phyloP scores from a whole-genome alignment of 176 grass and related monocot genomes.

The Carex parvula region DNA sequence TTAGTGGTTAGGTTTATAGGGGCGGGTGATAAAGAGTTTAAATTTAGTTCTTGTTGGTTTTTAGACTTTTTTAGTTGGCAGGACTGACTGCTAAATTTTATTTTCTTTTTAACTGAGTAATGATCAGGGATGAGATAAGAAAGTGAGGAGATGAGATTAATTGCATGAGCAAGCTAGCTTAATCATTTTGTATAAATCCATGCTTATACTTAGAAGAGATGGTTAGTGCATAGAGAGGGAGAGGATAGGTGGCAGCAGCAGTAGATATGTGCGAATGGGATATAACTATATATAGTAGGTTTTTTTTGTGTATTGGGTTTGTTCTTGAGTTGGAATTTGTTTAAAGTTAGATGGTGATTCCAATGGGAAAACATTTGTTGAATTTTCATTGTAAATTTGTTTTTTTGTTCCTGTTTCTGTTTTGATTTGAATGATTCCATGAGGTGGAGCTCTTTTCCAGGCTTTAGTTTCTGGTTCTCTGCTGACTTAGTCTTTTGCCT shows the following conservation, averaged over 20 bases:
- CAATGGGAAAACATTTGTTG: slow-evolving; percentile 26
- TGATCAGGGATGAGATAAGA: slow-evolving; percentile 19
- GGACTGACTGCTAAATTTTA: slow-evolving; percentile 30
- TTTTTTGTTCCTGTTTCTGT: neutral
- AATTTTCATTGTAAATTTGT: slow-evolving; percentile 23
- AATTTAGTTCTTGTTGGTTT: slow-evolving; percentile 19
- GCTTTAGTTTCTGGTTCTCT: slow-evolving; percentile 11
- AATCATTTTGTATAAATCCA: slow-evolving; percentile 31
- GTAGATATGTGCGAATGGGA: slow-evolving; percentile 2
- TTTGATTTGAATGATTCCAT: slow-evolving; percentile 27
- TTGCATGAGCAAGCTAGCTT: slow-evolving; percentile 21
- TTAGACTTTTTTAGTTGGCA: slow-evolving; percentile 19
- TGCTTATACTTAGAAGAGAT: slow-evolving; percentile 28
- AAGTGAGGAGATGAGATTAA: slow-evolving; percentile 9
- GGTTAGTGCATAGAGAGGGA: slow-evolving; percentile 25
- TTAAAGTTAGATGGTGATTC: slow-evolving; percentile 8
- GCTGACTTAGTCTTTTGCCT: neutral
- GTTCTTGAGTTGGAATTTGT: slow-evolving; percentile 17
- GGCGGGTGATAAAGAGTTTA: slow-evolving; percentile 16
- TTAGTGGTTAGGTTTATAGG: slow-evolving; percentile 34
- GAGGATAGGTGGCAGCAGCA: slow-evolving; percentile 29
- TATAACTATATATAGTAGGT: neutral
- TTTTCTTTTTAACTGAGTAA: slow-evolving; percentile 18
- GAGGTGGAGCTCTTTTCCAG: slow-evolving; percentile 9
- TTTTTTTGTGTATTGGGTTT: slow-evolving; percentile 22